Percentiles rank a stretch among this genome's conserved stretches.
phyloP scores from a whole-genome alignment of 352 stramenopile genomes.

The Phytophthora pluvialis region DNA sequence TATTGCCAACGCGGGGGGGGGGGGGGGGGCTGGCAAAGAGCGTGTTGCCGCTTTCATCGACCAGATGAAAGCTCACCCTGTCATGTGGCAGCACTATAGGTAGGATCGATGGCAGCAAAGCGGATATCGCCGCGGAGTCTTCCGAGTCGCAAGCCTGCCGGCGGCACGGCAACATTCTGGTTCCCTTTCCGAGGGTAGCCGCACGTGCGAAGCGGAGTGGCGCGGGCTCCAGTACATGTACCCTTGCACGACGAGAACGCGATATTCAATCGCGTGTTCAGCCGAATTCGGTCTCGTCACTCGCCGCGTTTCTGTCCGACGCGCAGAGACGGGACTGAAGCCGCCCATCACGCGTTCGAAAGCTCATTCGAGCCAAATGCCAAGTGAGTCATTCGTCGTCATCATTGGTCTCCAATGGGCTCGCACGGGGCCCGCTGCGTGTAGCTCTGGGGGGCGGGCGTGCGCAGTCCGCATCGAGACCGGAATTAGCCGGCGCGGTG shows the following conservation, averaged over 20 bases:
- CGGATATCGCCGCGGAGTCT: too few relatives aligned
- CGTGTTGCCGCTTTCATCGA: too few relatives aligned
- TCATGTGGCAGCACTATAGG: too few relatives aligned
- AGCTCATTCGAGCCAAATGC: not conserved
- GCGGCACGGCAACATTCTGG: too few relatives aligned
- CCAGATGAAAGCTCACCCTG: too few relatives aligned
- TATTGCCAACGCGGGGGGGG: too few relatives aligned
- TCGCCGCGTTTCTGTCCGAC: constrained; percentile 1
- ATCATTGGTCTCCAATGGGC: not conserved
- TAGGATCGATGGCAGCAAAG: too few relatives aligned
- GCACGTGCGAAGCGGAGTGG: too few relatives aligned
- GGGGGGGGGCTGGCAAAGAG: too few relatives aligned
- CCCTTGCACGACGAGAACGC: not conserved
- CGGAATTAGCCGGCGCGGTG: constrained; percentile 1
- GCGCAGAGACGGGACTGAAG: not conserved
- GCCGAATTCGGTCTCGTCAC: constrained; percentile 6
- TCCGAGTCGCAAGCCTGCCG: too few relatives aligned
- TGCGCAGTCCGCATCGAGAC: not conserved
- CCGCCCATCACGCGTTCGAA: constrained; percentile 12
- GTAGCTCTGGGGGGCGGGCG: not conserved
- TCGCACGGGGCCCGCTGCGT: not conserved
- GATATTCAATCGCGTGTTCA: constrained; percentile 2
- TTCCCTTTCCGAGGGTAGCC: too few relatives aligned
- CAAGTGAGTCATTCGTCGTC: not conserved
- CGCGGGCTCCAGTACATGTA: not conserved